Evolutionary conservation across 352 stramenopile species (phyloP).

Genomic region (Pythium aquatile): DNA sequence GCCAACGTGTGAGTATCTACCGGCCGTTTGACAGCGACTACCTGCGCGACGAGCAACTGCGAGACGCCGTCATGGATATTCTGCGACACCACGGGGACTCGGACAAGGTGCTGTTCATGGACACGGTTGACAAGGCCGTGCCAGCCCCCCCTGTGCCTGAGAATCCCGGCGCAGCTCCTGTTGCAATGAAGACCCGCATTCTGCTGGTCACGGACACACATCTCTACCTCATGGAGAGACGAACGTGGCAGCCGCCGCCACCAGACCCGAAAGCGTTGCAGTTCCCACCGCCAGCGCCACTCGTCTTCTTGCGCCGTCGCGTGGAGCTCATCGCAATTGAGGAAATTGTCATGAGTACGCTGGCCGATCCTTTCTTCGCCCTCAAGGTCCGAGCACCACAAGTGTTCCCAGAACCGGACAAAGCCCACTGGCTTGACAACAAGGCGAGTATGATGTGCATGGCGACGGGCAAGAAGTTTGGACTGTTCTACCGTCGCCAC

Average conservation of each 20-base stretch:
- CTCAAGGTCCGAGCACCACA: conserved; percentile 58
- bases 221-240: conserved; percentile 81
- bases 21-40: conserved; percentile 87
- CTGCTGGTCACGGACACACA: conserved; percentile 71
- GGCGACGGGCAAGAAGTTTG: conserved; percentile 85
- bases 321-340: conserved; percentile 61
- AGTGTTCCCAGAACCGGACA: conserved; percentile 61
- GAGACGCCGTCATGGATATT: conserved; percentile 63
- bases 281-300: conserved; percentile 41
- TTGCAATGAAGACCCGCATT: conserved; percentile 43
- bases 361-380: conserved; percentile 81
- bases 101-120: conserved; percentile 82
- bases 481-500: conserved; percentile 83
- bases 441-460: conserved; percentile 84
- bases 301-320: conserved; percentile 74
- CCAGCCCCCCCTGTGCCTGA: conserved; percentile 12
- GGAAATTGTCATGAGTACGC: conserved; percentile 76
- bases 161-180: conserved; percentile 20
- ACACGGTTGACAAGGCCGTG: conserved; percentile 67
- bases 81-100: conserved; percentile 76
- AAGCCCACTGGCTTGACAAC: conserved; percentile 84
- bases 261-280: conserved; percentile 49
- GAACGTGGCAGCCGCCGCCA: conserved; percentile 47
- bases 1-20: conserved; percentile 85
- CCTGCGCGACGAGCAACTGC: conserved; percentile 55